Evolutionary conservation across 176 grass and related monocot species (phyloP), one percentile per base, ranked within the genome.

Genomic region (Eragrostis curvula): DNA sequence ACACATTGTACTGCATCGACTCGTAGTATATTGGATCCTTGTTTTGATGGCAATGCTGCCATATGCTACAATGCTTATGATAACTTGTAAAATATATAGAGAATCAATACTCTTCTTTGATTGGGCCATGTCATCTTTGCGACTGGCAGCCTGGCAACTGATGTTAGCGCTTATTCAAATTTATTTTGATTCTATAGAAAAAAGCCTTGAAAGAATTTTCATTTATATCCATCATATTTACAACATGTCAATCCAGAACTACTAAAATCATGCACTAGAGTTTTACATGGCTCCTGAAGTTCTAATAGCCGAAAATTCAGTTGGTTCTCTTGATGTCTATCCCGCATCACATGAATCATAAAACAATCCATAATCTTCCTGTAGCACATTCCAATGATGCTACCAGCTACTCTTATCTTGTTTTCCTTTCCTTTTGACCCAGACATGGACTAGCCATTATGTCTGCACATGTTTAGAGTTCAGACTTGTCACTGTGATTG

Each of bases 381-480:
- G 36, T 24, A 57, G 73, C 57, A 82, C 58, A 41, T 68, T 82
- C 21, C 58, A 78, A 83, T 90, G 79, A 86, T 83, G 60, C 51
- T 51, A 82, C 13, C 71, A 73, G 40, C 83, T 68, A 58, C 46
- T 53, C 21, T 8, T 42, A 56, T 81, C 17, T 64, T 77, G 52
- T 59, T 32, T 78, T 70, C 67, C 15, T 81, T 63, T 49, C 46
- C 78, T 69, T 85, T 85, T 77, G 56, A 85, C 72, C 70, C 66
- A 50, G 18, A 23, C 40, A 85, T 76, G 66, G 57, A 77, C 28
- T 82, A 32, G 17, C 40, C 47, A 88, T 74, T 29, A 68, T 30
- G 9, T 82, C 17, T 70, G 71, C 87, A 77, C 87, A 85, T 85
- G 83, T 70, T 44, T 85, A 73, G 65, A 71, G 15, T 76, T 71